phyloP scores from a whole-genome alignment of 2,329 filamentous ascomycete species.

The Boeremia lycopersici region DNA sequence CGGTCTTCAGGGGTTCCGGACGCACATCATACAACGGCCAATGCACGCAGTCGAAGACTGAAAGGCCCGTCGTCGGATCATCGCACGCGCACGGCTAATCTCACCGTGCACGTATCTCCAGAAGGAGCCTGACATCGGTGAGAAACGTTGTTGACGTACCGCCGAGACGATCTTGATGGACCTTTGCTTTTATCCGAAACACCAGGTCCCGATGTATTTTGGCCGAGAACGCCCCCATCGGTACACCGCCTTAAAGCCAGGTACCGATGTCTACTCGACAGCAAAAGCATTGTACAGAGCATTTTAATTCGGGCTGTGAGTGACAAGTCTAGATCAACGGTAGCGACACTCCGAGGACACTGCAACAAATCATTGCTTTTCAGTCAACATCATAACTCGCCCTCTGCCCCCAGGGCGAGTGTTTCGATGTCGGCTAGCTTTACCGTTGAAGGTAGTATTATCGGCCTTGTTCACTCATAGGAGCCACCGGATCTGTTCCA shows the following conservation, averaged over 20 bases:
- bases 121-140: neutral
- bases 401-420: no score
- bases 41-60: neutral
- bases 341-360: neutral
- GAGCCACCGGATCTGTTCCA: no score
- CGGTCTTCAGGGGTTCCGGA: neutral
- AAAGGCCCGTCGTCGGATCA: neutral
- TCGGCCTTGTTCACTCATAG: no score
- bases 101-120: neutral
- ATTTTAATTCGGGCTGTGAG: neutral
- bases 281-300: neutral
- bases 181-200: slow-evolving; percentile 12
- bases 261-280: neutral
- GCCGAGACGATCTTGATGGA: neutral
- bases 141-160: neutral
- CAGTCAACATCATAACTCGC: no score
- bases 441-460: no score
- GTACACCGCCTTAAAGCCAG: neutral
- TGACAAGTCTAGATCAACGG: neutral
- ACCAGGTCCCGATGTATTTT: neutral
- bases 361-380: neutral
- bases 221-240: slow-evolving; percentile 4
- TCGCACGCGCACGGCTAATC: neutral
- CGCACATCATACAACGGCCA: slow-evolving; percentile 4
- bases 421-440: no score